These are phyloP conservation scores for Globisporangium emineosum DNA, from an alignment of 352 stramenopile species.

Conservation along the genomic window DNA sequence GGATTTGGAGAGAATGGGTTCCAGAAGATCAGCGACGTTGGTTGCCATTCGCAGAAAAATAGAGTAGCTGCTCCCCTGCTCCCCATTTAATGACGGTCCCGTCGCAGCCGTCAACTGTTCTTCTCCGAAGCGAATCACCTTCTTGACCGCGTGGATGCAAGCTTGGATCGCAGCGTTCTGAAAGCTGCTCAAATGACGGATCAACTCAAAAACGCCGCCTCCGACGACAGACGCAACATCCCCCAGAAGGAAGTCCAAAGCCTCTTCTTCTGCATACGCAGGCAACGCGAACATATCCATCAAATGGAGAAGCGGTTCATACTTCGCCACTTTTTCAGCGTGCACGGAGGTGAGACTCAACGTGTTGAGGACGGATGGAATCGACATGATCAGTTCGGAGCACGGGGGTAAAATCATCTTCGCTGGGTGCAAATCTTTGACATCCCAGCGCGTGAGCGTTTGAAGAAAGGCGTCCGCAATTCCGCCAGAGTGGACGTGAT, in stretches of 20 bases:
- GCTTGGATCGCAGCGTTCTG: constrained; percentile 84
- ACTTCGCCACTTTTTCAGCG: constrained; percentile 87
- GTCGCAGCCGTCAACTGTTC: constrained; percentile 31
- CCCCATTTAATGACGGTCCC: not conserved
- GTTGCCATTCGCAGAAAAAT: constrained; percentile 62
- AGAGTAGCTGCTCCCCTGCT: constrained; percentile 19
- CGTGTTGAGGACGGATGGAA: constrained; percentile 93
- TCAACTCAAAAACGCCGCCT: constrained; percentile 94
- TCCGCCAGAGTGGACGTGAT: constrained; percentile 92
- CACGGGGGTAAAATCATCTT: constrained; percentile 70
- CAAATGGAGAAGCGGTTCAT: constrained; percentile 90
- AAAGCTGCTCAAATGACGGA: constrained; percentile 92
- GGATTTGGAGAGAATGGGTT: constrained; percentile 93
- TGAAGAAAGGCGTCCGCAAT: constrained; percentile 92
- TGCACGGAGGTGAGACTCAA: constrained; percentile 92
- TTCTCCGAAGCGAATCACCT: constrained; percentile 83
- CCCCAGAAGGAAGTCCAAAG: constrained; percentile 86
- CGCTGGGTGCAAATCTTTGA: constrained; percentile 46
- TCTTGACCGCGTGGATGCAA: constrained; percentile 87
- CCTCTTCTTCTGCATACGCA: constrained; percentile 84
- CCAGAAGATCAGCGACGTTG: constrained; percentile 91
- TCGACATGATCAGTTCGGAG: constrained; percentile 92
- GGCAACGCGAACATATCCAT: constrained; percentile 90
- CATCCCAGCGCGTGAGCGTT: constrained; percentile 85
- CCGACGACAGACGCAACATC: constrained; percentile 93